Conservation (phyloP, 1,284 basidiomycete genomes). For the Boletus semigastroideus region DNA sequence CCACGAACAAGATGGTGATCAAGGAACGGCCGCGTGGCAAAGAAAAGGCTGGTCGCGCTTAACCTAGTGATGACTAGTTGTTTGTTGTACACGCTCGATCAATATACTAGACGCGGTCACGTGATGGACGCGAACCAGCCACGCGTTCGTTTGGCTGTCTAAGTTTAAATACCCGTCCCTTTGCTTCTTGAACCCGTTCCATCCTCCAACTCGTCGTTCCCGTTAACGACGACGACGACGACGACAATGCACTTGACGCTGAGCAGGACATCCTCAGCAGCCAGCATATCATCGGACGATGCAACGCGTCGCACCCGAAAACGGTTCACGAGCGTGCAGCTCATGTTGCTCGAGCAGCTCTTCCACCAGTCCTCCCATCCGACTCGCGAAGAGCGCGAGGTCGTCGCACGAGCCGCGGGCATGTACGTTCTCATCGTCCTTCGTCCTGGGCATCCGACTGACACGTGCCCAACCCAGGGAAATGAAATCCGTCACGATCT, state of each 20-base stretch:
- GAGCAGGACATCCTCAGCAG: slow-evolving; percentile 47
- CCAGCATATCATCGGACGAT: slow-evolving; percentile 45
- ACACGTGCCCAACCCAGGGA: slow-evolving; percentile 46
- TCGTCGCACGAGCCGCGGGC: slow-evolving; percentile 54
- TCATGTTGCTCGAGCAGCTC: slow-evolving; percentile 69
- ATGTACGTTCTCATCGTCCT: slow-evolving; percentile 50
- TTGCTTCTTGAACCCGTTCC: not conserved
- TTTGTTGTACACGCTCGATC: slow-evolving; percentile 4
- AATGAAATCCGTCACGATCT: slow-evolving; percentile 74
- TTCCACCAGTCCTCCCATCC: slow-evolving; percentile 71
- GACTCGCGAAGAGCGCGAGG: slow-evolving; percentile 67
- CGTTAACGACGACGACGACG: slow-evolving; percentile 5
- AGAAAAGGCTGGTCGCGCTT: slow-evolving; percentile 49
- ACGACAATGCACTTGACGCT: slow-evolving; percentile 31
- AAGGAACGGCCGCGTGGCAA: slow-evolving; percentile 85
- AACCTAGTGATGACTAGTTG: not conserved
- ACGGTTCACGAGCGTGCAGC: slow-evolving; percentile 65
- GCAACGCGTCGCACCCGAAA: slow-evolving; percentile 55
- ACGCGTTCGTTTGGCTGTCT: slow-evolving; percentile 29
- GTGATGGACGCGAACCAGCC: slow-evolving; percentile 24
- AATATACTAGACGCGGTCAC: slow-evolving; percentile 26
- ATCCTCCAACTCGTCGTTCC: not conserved
- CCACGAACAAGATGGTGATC: slow-evolving; percentile 94
- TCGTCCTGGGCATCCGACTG: not conserved
- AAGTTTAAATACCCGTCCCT: slow-evolving; percentile 27